phyloP scores from a whole-genome alignment of 306 rosid genomes.

The Cucurbita moschata region DNA sequence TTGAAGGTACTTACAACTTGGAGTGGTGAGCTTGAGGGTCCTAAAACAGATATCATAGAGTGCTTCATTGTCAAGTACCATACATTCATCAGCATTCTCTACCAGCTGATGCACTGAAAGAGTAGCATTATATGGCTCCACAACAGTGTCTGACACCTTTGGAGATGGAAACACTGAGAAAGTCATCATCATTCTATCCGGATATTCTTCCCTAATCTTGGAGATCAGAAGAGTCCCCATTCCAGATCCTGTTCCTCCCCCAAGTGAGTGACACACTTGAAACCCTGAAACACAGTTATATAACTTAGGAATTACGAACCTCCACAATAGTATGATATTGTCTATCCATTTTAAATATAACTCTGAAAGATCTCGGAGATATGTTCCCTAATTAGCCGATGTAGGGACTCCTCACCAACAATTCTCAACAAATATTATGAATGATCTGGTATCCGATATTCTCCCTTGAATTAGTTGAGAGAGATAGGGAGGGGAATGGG shows the following conservation, averaged over 20 bases:
- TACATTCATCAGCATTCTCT: slow-evolving; percentile 13
- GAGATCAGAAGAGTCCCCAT: slow-evolving; percentile 84
- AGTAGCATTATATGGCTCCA: slow-evolving; percentile 70
- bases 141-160: slow-evolving; percentile 63
- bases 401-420: too few relatives aligned
- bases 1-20: slow-evolving; percentile 11
- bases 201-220: slow-evolving; percentile 61
- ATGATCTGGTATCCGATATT: too few relatives aligned
- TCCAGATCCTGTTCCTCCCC: slow-evolving; percentile 89
- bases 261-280: slow-evolving; percentile 71
- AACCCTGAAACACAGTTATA: slow-evolving; percentile 20
- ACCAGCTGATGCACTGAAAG: slow-evolving; percentile 71
- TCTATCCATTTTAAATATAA: too few relatives aligned
- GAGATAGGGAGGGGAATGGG: too few relatives aligned
- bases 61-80: slow-evolving; percentile 8
- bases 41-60: neutral
- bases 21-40: neutral
- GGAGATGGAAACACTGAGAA: slow-evolving; percentile 68
- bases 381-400: too few relatives aligned
- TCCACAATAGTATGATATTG: too few relatives aligned
- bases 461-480: too few relatives aligned
- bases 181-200: slow-evolving; percentile 61
- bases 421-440: too few relatives aligned
- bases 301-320: too few relatives aligned
- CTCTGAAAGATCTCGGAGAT: too few relatives aligned